Evolutionary conservation across 805 yeast genomes (phyloP), one percentile per base, ranked within the genome.

Genomic region (Maudiozyma barnettii): DNA sequence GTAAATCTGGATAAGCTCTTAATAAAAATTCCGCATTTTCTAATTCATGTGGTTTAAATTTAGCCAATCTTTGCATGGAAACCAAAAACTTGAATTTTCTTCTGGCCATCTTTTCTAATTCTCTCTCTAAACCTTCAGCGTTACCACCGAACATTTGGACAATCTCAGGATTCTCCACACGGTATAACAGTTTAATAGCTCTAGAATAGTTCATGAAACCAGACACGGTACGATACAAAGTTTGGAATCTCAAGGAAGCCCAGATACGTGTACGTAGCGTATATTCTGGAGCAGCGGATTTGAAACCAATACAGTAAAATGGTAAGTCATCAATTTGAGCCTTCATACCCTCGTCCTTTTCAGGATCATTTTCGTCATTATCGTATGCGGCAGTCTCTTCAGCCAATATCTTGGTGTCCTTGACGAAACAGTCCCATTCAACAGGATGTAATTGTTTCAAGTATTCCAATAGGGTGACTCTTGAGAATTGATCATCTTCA

Each of bases 101-200:
- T 69, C 82, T 75, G 13, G 95, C 89, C 85, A 86, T 82, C 59
- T 78, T 80, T 70, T 91, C 97, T 56, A 91, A 80, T 68, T 95
- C 98, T 69, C 89, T 80, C 74, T 93, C 98, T 48, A 79, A 77
- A 59, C 95, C 95, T 72, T 91, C 98, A 50, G 97, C 95, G 66
- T 91, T 95, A 59, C 98, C 98, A 58, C 97, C 98, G 65, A 90
- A 91, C 89, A 90, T 88, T 75, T 93, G 97, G 51, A 90, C 95
- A 66, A 88, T 81, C 67, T 86, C 95, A 41, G 95, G 95, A 67
- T 87, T 86, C 69, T 93, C 98, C 59, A 93, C 95, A 71, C 95
- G 84, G 73, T 88, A 89, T 50, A 91, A 74, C 60, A 91, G 73
- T 69, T 90, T 93, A 62, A 91, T 88, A 29, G 99, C 98, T 68